Conservation (phyloP, 2,329 filamentous ascomycete genomes). For the Arthrobotrys pseudoclavata region DNA sequence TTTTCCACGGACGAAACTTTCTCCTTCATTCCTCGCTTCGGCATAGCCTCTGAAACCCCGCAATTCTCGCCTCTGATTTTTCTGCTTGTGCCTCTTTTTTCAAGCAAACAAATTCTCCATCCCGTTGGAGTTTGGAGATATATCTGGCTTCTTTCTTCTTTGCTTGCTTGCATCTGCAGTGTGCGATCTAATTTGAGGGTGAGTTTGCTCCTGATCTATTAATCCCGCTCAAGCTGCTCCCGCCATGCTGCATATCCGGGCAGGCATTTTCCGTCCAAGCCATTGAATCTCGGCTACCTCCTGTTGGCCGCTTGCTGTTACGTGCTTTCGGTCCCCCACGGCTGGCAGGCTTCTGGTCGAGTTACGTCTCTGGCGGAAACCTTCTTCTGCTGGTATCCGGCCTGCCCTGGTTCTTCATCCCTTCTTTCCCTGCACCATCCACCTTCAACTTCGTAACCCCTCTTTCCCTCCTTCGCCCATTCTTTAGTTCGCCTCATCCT, state of each 20-base stretch:
- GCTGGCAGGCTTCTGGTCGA: conserved; percentile 38
- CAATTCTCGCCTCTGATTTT: conserved; percentile 60
- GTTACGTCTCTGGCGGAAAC: conserved; percentile 48
- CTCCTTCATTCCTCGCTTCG: conserved; percentile 59
- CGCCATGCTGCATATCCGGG: conserved; percentile 6
- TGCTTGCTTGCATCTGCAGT: conserved; percentile 19
- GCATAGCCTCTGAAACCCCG: conserved; percentile 61
- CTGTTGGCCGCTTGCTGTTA: conserved; percentile 32
- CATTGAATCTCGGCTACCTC: conserved; percentile 53
- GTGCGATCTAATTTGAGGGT: conserved; percentile 53
- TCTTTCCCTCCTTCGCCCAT: conserved; percentile 55
- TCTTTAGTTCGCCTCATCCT: conserved; percentile 39
- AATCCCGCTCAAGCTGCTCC: conserved; percentile 30
- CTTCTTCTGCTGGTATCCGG: conserved; percentile 36
- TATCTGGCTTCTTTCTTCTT: conserved; percentile 54
- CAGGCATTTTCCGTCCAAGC: conserved; percentile 15
- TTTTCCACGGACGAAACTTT: conserved; percentile 60
- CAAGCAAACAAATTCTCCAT: conserved; percentile 47
- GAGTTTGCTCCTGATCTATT: conserved; percentile 11
- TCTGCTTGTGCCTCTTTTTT: conserved; percentile 53
- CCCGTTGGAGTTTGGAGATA: conserved; percentile 56
- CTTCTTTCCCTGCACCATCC: conserved; percentile 56
- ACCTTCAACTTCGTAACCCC: conserved; percentile 50
- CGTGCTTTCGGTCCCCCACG: conserved; percentile 35
- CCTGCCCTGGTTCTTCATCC: conserved; percentile 50